phyloP scores from a whole-genome alignment of 176 grass and related monocot genomes.

The Phoenix dactylifera region DNA sequence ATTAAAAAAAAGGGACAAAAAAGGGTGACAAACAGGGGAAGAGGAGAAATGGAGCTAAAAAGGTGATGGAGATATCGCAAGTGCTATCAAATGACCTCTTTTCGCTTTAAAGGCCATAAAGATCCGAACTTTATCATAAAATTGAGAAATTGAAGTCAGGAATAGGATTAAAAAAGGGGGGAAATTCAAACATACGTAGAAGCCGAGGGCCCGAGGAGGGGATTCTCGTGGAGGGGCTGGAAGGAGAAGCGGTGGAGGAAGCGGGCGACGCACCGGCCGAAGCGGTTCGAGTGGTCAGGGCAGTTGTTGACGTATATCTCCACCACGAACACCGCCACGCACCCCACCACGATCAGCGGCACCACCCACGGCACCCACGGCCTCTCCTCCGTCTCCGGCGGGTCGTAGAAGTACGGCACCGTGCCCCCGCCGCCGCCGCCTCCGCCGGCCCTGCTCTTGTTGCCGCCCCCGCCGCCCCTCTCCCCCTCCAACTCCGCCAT shows the following conservation, averaged over 20 bases:
- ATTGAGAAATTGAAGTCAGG: neutral
- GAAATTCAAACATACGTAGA: conserved; percentile 37
- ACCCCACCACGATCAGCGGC: conserved; percentile 62
- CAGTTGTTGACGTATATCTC: conserved; percentile 97
- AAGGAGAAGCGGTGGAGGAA: conserved; percentile 83
- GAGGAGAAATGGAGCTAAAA: no score
- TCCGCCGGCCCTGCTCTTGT: conserved; percentile 25
- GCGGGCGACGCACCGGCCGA: conserved; percentile 46
- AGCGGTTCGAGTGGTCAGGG: conserved; percentile 27
- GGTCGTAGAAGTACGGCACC: conserved; percentile 29
- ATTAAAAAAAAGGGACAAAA: no score
- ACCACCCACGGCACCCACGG: conserved; percentile 84
- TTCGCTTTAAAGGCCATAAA: neutral
- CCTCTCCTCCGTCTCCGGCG: conserved; percentile 29
- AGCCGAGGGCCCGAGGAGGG: conserved; percentile 68
- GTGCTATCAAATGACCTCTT: no score
- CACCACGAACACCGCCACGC: conserved; percentile 62
- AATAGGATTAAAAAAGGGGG: neutral
- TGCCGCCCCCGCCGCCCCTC: conserved; percentile 4
- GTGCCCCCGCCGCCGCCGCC: conserved; percentile 22
- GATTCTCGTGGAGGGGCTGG: conserved; percentile 85
- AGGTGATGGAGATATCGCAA: no score
- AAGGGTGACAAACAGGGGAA: no score
- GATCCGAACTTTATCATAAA: conserved; percentile 1
- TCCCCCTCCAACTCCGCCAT: conserved; percentile 7